Base-by-base conservation (phyloP, 805 yeast genomes). In the Tetrapisispora taiwanensis region DNA sequence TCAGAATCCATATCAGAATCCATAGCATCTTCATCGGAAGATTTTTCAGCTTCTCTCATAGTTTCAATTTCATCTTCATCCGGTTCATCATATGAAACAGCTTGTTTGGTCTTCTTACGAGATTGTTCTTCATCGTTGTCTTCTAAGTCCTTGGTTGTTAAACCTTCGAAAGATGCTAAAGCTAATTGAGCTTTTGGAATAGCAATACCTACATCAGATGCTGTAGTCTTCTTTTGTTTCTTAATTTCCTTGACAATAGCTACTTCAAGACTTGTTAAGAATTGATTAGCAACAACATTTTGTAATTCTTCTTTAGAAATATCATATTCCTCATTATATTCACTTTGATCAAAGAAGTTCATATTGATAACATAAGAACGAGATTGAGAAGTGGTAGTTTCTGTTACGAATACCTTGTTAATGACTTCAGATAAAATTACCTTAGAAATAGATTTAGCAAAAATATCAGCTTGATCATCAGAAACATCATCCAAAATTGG, bases 51-150 rank as follows among this genome's bases (percentile, higher is more conserved):
- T 56, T 74, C 75, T 66, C 80, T 80, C 89, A 86, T 84, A 42
- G 85, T 84, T 62, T 87, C 97, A 48, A 85, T 70, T 60, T 89
- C 97, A 27, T 87, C 97, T 50, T 89, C 97, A 66, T 89, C 97
- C 30, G 96, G 95, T 14, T 79, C 95, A 51, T 89, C 97, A 55
- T 87, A 87, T 1, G 96, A 87, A 33, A 84, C 90, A 15, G 95
- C 80, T 67, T 89, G 95, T 55, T 87, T 86, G 32, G 79, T 71
- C 52, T 81, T 81, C 43, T 73, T 67, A 51, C 71, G 75, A 47
- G 73, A 66, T 56, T 73, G 78, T 48, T 76, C 86, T 50, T 79
- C 82, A 38, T 72, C 74, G 41, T 72, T 79, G 42, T 59, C 64
- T 32, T 68, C 75, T 33, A 65, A 73, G 26, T 55, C 62, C 30